These are phyloP conservation scores for Lupinus albus DNA, from an alignment of 306 rosid genomes.

Conservation along the genomic window DNA sequence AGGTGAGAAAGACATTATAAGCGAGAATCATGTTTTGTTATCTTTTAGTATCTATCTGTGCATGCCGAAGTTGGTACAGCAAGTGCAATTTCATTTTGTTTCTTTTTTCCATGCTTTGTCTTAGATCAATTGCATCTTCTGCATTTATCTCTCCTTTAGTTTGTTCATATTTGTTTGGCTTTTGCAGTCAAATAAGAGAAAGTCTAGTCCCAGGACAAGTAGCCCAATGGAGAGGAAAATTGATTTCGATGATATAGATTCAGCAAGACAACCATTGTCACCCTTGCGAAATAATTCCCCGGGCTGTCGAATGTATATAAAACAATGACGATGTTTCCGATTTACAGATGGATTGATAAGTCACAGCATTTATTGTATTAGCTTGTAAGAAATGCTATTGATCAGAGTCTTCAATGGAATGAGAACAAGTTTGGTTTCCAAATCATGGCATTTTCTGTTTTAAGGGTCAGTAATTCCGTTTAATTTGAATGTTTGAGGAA, in stretches of 20 bases:
- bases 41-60: neutral
- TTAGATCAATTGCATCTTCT: neutral
- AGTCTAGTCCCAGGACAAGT: slow-evolving; percentile 56
- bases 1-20: slow-evolving; percentile 53
- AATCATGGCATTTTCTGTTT: neutral
- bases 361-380: neutral
- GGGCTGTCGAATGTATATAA: slow-evolving; percentile 50
- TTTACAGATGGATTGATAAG: slow-evolving; percentile 4
- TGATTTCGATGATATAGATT: slow-evolving; percentile 58
- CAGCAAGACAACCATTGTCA: slow-evolving; percentile 64
- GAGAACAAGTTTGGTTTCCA: neutral
- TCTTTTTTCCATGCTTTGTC: neutral
- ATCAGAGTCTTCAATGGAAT: slow-evolving; percentile 34
- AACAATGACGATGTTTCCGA: neutral
- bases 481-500: no score
- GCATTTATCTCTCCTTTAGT: neutral
- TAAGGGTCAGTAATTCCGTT: neutral
- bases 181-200: slow-evolving; percentile 85
- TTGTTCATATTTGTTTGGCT: neutral
- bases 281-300: slow-evolving; percentile 67
- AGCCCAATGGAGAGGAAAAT: slow-evolving; percentile 64
- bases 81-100: neutral
- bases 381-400: slow-evolving; percentile 34
- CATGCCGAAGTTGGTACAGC: neutral
- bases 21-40: neutral